Base-by-base conservation (phyloP, 352 stramenopile species). In the Discostella stelligera region DNA sequence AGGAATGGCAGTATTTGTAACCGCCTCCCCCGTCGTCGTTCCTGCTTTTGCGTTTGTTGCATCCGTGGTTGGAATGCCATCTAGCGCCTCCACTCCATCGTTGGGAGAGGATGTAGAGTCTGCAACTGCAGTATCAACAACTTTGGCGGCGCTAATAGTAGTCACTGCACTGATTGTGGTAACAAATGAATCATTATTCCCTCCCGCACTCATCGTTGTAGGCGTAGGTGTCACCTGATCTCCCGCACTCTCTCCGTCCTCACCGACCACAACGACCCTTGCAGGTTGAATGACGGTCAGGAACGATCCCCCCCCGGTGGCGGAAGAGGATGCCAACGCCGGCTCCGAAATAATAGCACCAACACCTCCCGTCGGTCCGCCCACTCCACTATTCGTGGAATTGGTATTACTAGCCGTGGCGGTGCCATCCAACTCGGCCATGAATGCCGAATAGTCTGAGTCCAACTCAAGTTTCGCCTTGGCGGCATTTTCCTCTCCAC, bases 381-480 rank as follows among this genome's bases (percentile, higher is more conserved):
- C 73, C 61, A 58, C 63, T 14, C 37, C 11, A 9, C n/a, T 37
- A 14, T 65, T 56, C 14, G 27, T 21, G 37, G 11, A 14, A 44
- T 56, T 59, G 13, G 44, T 30, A 37, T 2, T 52, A 62, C 16
- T 16, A 6, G 21, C 20, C 25, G 81, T 74, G 66, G 83, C 91
- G 0, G 82, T 91, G 0, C 89, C 89, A 69, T 94, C 89, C 27
- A 94, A 74, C 68, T 94, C 89, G 18, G 86, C 85, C 89, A 94
- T 94, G 60, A 94, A 94, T 11, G 66, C 79, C 56, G 80, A 74
- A 69, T 93, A 94, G 71, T 94, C 89, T 0, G 79, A 86, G 83
- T 94, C 89, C 48, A 92, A 77, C 72, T 90, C 59, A 30, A 87
- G 66, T 30, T 71, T 50, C 49, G 84, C 77, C 23, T 83, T 83